Evolutionary conservation across 73 alveolate species (phyloP), one percentile per base, ranked within the genome.

Genomic region (Urostyla sp.): DNA sequence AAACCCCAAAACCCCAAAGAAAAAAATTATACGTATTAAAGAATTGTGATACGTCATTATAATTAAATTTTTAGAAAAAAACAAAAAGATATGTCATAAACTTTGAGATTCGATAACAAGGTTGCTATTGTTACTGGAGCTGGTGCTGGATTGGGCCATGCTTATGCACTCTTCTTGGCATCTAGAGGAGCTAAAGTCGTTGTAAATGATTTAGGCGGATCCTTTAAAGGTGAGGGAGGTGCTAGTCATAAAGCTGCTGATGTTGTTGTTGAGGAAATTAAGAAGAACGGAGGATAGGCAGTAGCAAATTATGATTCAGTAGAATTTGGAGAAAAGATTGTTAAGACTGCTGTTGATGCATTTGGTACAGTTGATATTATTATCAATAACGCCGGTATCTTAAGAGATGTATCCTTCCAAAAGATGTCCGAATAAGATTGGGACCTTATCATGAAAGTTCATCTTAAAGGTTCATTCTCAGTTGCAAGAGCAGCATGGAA

Each of bases 311-410:
- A 89, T 60, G 99, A 95, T 90, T 88, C 97, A 20, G 99, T 95
- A 26, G 98, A 92, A 69, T 80, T 75, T 82, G 99, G 99, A 13
- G 99, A 96, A 54, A 95, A 91, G 87, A 93, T 96, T 20, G 90
- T 96, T 31, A 93, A 96, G 89, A 82, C 98, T 34, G 99, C 99
- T 57, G 87, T 96, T 49, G 98, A 92, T 36, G 91, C 96, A 48
- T 92, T 81, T 83, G 98, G 98, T 27, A 66, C 72, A 52, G 86
- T 86, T 45, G 99, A 96, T 87, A 80, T 96, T 56, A 72, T 96
- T 53, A 87, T 96, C 75, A 96, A 96, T 95, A 96, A 96, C 53
- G 99, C 99, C n/a, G 99, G 99, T n/a, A 94, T 96, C 26, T 83
- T 96, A 7, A 88, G 99, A 61, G 99, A 96, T 81, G 92, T 92